These are phyloP conservation scores for Sclerotinia trifoliorum DNA, from an alignment of 2,329 filamentous ascomycete genomes.

Conservation along the genomic window DNA sequence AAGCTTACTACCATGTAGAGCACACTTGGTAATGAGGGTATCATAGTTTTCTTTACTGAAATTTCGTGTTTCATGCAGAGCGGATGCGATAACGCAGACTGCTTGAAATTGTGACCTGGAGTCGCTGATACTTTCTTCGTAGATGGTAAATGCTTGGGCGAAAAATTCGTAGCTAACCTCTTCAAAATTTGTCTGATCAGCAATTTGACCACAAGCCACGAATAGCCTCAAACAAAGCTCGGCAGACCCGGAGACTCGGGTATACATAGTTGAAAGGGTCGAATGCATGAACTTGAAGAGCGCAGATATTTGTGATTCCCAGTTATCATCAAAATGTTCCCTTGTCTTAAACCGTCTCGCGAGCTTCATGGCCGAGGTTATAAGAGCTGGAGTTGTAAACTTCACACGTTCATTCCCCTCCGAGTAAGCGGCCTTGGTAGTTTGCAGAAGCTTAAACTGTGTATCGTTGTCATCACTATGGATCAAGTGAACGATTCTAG, in stretches of 20 bases:
- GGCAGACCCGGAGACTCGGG: constrained; percentile 77
- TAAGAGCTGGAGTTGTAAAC: constrained; percentile 88
- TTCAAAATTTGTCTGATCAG: constrained; percentile 87
- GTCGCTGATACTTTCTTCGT: constrained; percentile 94
- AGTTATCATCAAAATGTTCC: constrained; percentile 81
- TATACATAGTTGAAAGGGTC: constrained; percentile 80
- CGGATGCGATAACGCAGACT: constrained; percentile 88
- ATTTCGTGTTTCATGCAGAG: constrained; percentile 81
- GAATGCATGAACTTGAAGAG: constrained; percentile 96
- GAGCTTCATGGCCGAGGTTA: constrained; percentile 86
- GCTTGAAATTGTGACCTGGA: constrained; percentile 97
- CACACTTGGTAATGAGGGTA: constrained; percentile 96
- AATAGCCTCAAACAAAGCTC: constrained; percentile 89
- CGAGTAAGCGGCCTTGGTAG: constrained; percentile 78
- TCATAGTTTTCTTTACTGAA: constrained; percentile 98
- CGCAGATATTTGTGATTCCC: constrained; percentile 70
- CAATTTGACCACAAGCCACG: constrained; percentile 86
- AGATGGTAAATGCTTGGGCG: constrained; percentile 95
- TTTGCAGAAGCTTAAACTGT: constrained; percentile 90
- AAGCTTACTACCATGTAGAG: constrained; percentile 92
- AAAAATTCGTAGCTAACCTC: constrained; percentile 98
- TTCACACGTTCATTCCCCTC: constrained; percentile 95
- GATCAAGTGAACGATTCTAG: constrained; percentile 85
- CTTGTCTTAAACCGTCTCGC: constrained; percentile 84
- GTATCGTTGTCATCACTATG: constrained; percentile 83